Conservation (phyloP, 164 flowering plant genomes). For the Cinnamomum micranthum region DNA sequence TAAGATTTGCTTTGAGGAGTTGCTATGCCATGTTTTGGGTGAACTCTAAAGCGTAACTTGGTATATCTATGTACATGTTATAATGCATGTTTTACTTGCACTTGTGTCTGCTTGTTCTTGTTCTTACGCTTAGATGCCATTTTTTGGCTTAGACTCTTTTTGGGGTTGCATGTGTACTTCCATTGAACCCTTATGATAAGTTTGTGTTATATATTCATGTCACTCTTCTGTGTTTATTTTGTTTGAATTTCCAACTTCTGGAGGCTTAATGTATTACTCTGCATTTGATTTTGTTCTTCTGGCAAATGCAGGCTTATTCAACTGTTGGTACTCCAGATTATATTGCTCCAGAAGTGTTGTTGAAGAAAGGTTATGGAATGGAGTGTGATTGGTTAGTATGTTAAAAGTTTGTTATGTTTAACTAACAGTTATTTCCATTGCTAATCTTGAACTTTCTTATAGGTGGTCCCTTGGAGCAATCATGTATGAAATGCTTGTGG, state of each 20-base stretch:
- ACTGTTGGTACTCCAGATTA: constrained; percentile 46
- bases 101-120: not conserved
- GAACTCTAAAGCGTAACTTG: not conserved
- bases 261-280: not conserved
- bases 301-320: constrained; percentile 32
- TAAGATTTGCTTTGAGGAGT: not conserved
- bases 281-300: not conserved
- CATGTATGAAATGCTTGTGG: constrained; percentile 63
- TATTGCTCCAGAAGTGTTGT: constrained; percentile 36
- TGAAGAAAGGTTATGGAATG: constrained; percentile 49
- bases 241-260: not conserved
- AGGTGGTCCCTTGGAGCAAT: constrained; percentile 70
- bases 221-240: not conserved
- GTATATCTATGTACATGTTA: not conserved
- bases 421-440: not conserved
- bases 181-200: too few relatives aligned
- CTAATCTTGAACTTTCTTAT: constrained; percentile 7
- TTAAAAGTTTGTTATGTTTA: not conserved
- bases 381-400: constrained; percentile 40
- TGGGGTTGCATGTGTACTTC: too few relatives aligned
- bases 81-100: not conserved
- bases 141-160: too few relatives aligned
- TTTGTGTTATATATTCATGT: not conserved
- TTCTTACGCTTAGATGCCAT: too few relatives aligned
- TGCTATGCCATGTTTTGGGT: not conserved